Base-by-base conservation (phyloP, 2,329 filamentous ascomycete species). In the Fusarium sp. region DNA sequence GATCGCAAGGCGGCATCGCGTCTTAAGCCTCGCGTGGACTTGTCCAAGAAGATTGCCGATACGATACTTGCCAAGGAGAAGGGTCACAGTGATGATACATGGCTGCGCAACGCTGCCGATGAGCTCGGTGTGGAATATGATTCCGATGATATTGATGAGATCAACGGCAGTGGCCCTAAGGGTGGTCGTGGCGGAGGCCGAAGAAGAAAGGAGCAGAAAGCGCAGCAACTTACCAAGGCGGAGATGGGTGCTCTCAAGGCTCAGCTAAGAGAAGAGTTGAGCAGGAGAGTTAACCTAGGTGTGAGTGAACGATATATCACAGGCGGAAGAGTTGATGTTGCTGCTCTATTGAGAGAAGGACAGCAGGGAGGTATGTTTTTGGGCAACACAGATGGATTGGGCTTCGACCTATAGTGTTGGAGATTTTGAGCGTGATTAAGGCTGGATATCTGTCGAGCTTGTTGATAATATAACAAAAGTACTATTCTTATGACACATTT, bases 71-170 rank as follows among this genome's bases (percentile, higher is more conserved):
- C 94, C 10, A 97, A 97, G 81, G 93, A 97, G 77, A 97, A 95
- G 81, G 89, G 91, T 12, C 89, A 88, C 58, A 91, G 92, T 75
- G 93, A 97, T 73, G 93, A 97, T 71, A 89, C 93, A 59, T 96
- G 94, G 90, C 84, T 98, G 74, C 89, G 89, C 45, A 88, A 88
- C 49, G 94, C 94, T 0, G 96, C 96, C 0, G 94, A 98, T 62
- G 95, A 98, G 70, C 85, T 99, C 0, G 96, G 96, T 1, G 93
- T 98, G 0, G 95, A 98, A 55, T 97, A 97, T 77, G 94, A 98
- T 77, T 92, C 90, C 65, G 94, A 97, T 38, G 94, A 97, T 47
- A 91, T 97, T 67, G 92, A 92, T 70, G 94, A 96, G 34, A 92
- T 94, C 44, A 91, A 94, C 62, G 91, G 86, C 41, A 85, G 84